Percentiles rank a stretch among this genome's conserved stretches.
Conservation (phyloP, 306 rosid genomes). For the Quercus ilex region DNA sequence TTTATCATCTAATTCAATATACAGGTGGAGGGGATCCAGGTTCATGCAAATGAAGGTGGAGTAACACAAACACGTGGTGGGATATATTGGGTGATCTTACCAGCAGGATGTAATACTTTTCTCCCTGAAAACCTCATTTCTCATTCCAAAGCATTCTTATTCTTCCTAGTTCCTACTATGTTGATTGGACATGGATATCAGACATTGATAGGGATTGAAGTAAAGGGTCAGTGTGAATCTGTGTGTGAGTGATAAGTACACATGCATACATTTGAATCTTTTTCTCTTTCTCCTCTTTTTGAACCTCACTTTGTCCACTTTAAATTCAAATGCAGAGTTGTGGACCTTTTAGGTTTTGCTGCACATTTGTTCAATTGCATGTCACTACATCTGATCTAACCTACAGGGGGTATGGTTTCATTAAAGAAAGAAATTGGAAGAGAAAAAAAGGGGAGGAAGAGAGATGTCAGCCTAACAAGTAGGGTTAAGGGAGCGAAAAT, state of each 20-base stretch:
- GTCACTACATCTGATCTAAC: neutral
- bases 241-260: neutral
- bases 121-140: slow-evolving; percentile 10
- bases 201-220: neutral
- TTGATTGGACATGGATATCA: neutral
- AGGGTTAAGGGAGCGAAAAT: neutral
- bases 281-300: neutral
- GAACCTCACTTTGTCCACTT: neutral
- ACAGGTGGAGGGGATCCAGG: slow-evolving; percentile 92
- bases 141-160: neutral
- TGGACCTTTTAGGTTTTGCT: neutral
- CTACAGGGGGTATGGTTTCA: neutral
- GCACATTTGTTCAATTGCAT: neutral
- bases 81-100: slow-evolving; percentile 84
- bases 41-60: slow-evolving; percentile 92
- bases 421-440: neutral
- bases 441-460: neutral
- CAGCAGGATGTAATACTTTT: slow-evolving; percentile 87
- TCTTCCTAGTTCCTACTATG: neutral
- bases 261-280: neutral
- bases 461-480: neutral
- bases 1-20: slow-evolving; percentile 23
- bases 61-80: slow-evolving; percentile 91
- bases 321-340: neutral
- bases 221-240: neutral